Base-by-base conservation (phyloP, 306 rosid species). In the Cyamopsis tetragonoloba region DNA sequence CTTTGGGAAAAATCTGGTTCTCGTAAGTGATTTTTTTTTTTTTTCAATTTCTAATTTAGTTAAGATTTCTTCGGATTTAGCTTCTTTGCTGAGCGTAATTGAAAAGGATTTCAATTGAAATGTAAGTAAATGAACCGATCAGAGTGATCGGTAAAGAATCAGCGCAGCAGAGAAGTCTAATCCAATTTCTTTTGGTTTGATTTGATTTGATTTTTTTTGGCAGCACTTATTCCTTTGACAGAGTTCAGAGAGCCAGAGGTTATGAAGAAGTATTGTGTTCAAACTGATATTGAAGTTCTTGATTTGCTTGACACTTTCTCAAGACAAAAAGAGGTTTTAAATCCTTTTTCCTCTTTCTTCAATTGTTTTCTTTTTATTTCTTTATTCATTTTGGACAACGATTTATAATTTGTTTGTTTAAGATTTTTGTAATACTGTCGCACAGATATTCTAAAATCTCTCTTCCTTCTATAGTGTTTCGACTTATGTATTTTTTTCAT, bases 191-290 rank as follows among this genome's bases (percentile, higher is more conserved):
- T 39, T 17, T 63, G 48, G 53, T 69, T 43, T 31, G 62, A 58
- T 55, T 54, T 41, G 19, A 3, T 57, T 17, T 65, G 50, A 53
- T 49, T 27, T 8, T 37, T 20, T 39, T 32, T 38, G 38, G 50
- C 31, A 93, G 98, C 98, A 68, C 82, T 93, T 15, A 87, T 93
- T 73, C 98, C 98, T 1, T 53, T 93, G 78, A 2, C 55, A 1
- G 91, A 89, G 83, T 93, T 86, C 39, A 80, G 93, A 79, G 80
- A 86, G 75, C 91, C 88, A 0, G 89, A 89, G 61, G 14, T 83
- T n/a, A 65, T 86, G 96, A 86, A 74, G 7, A 77, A 81, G 27
- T 93, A 89, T 27, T 77, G 46, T 48, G 76, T 89, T n/a, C 49
- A 48, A 20, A 72, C 74, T 63, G 98, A 93, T 79, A 55, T 83